Conservation (phyloP, 2,329 filamentous ascomycete species). For the Calonectria hawksworthii region DNA sequence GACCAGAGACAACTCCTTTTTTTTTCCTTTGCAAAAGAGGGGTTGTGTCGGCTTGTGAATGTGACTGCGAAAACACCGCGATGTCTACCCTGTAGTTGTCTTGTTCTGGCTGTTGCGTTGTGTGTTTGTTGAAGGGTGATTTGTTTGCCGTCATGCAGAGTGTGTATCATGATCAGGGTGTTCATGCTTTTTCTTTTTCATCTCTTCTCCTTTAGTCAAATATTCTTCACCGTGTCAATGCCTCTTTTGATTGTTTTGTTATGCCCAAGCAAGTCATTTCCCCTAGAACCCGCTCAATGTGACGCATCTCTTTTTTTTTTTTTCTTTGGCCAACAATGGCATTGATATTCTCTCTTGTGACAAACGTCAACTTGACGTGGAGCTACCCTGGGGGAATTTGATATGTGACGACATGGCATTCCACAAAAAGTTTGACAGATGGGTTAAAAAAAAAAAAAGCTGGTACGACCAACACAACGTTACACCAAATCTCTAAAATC, state of each 20-base stretch:
- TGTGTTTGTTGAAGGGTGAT: neutral
- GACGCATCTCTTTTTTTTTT: neutral
- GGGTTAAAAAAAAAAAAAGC: neutral
- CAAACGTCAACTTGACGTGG: conserved; percentile 9
- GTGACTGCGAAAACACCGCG: neutral
- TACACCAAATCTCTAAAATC: conserved; percentile 1
- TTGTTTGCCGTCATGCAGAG: neutral
- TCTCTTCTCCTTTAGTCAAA: neutral
- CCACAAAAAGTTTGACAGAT: neutral
- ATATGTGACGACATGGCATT: conserved; percentile 11
- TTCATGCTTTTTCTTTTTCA: neutral
- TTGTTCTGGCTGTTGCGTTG: neutral
- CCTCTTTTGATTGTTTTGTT: neutral
- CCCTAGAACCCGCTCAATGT: neutral
- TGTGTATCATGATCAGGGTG: neutral
- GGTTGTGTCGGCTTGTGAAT: neutral
- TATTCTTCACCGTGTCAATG: neutral
- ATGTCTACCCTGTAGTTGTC: neutral
- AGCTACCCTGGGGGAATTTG: neutral
- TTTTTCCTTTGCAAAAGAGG: neutral
- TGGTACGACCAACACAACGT: neutral
- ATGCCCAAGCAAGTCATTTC: neutral
- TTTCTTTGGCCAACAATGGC: neutral
- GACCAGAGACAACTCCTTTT: neutral
- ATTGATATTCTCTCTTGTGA: neutral